A percentile compares a stretch with the other conserved stretches of the same genome.
Conservation (phyloP, 345 rosid species). For the Laguncularia racemosa region DNA sequence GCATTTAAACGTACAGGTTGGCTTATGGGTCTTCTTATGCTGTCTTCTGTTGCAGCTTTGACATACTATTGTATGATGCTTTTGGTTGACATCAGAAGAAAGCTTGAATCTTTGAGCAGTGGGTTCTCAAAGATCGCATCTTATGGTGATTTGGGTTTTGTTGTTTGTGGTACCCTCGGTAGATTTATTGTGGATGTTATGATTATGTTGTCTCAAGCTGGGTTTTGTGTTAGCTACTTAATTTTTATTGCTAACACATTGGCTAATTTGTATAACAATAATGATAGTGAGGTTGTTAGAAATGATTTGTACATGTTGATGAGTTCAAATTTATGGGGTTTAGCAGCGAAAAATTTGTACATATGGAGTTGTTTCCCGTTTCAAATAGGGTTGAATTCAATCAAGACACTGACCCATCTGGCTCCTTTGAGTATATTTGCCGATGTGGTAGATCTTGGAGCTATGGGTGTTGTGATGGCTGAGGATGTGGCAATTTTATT, state of each 20-base stretch:
- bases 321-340: slow-evolving; percentile 27
- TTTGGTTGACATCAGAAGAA: slow-evolving; percentile 64
- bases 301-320: slow-evolving; percentile 7
- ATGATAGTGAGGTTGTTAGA: not conserved
- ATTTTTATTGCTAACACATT: slow-evolving; percentile 64
- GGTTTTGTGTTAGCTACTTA: slow-evolving; percentile 80
- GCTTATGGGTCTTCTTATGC: slow-evolving; percentile 60
- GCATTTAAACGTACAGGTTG: slow-evolving; percentile 87
- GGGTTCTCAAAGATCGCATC: slow-evolving; percentile 46
- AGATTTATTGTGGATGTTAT: slow-evolving; percentile 57
- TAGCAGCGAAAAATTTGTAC: slow-evolving; percentile 46
- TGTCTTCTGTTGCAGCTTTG: slow-evolving; percentile 48
- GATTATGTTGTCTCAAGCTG: slow-evolving; percentile 65
- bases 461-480: slow-evolving; percentile 63
- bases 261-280: slow-evolving; percentile 28
- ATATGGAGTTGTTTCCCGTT: slow-evolving; percentile 80
- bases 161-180: slow-evolving; percentile 67
- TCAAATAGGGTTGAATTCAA: slow-evolving; percentile 69
- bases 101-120: slow-evolving; percentile 36
- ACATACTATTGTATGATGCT: slow-evolving; percentile 78
- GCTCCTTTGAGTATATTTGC: slow-evolving; percentile 93
- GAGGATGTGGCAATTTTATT: slow-evolving; percentile 41
- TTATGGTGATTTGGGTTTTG: slow-evolving; percentile 78
- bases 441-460: slow-evolving; percentile 73
- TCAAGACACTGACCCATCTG: slow-evolving; percentile 65